phyloP scores from a whole-genome alignment of 768 basidiomycete species.

The Leucosporidium yakuticum region DNA sequence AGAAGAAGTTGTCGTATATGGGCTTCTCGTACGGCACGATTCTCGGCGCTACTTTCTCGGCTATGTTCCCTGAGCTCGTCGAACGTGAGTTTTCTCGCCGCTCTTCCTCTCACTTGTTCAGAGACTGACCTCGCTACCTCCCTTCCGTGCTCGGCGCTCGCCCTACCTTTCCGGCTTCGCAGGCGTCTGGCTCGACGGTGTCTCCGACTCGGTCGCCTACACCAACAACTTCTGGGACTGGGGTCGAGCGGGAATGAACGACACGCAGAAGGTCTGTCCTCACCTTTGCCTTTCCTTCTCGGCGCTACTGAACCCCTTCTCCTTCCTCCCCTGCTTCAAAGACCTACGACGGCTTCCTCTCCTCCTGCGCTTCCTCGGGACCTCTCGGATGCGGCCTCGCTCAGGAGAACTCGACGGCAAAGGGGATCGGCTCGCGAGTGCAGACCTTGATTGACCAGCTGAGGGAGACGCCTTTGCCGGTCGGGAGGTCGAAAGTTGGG shows the following conservation, averaged over 20 bases:
- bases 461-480: constrained; percentile 13
- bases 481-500: constrained; percentile 14
- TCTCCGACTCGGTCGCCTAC: constrained; percentile 16
- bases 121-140: too few species aligned
- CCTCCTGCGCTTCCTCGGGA: constrained; percentile 20
- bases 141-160: not conserved
- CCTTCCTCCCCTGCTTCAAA: not conserved
- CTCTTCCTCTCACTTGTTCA: too few species aligned
- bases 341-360: constrained; percentile 31
- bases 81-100: constrained; percentile 1
- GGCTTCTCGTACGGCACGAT: constrained; percentile 37
- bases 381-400: constrained; percentile 27
- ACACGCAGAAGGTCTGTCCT: constrained; percentile 20
- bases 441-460: constrained; percentile 8
- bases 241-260: constrained; percentile 17
- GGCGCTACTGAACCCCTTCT: not conserved
- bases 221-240: constrained; percentile 20
- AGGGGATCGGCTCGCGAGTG: constrained; percentile 2
- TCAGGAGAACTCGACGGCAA: constrained; percentile 4
- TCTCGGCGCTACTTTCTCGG: constrained; percentile 35
- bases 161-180: not conserved
- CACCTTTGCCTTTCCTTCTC: not conserved
- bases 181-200: constrained; percentile 29
- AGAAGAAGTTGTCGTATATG: constrained; percentile 36
- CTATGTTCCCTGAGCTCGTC: constrained; percentile 38